Evolutionary conservation across 306 rosid species (phyloP).

Genomic region (Lotus japonicus): DNA sequence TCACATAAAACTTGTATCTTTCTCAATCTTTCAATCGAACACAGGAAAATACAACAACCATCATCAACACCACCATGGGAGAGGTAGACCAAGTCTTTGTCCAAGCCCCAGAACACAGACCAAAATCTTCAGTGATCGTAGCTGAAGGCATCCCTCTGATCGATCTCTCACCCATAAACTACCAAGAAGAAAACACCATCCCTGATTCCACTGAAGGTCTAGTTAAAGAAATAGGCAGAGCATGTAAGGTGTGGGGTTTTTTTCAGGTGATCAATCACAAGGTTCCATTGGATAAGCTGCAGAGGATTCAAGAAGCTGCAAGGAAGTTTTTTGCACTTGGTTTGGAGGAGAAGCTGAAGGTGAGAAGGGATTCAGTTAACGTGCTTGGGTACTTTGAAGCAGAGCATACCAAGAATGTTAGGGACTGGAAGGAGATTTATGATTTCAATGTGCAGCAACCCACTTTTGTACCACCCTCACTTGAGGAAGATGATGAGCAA

Average conservation of each 20-base stretch:
- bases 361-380: conserved; percentile 50
- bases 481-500: conserved; percentile 10
- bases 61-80: conserved; percentile 11
- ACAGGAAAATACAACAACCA: not conserved
- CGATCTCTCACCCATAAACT: conserved; percentile 35
- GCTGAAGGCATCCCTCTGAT: conserved; percentile 49
- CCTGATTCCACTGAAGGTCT: conserved; percentile 12
- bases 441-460: conserved; percentile 61
- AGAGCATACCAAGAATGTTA: conserved; percentile 72
- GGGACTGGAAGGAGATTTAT: conserved; percentile 88
- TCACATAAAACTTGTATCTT: not conserved
- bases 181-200: not conserved
- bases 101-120: conserved; percentile 59
- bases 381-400: conserved; percentile 63
- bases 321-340: conserved; percentile 42
- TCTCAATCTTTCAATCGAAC: not conserved
- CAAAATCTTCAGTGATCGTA: conserved; percentile 30
- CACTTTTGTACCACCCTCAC: conserved; percentile 43
- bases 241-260: conserved; percentile 71
- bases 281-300: conserved; percentile 34
- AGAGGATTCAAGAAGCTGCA: conserved; percentile 35
- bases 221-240: conserved; percentile 41
- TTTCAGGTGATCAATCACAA: conserved; percentile 74
- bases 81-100: conserved; percentile 44
- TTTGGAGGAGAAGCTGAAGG: conserved; percentile 42